A percentile compares a stretch with the other conserved stretches of the same genome.
Evolutionary conservation across 805 yeast genomes (phyloP).

Genomic region (Debaryomyces castellii): DNA sequence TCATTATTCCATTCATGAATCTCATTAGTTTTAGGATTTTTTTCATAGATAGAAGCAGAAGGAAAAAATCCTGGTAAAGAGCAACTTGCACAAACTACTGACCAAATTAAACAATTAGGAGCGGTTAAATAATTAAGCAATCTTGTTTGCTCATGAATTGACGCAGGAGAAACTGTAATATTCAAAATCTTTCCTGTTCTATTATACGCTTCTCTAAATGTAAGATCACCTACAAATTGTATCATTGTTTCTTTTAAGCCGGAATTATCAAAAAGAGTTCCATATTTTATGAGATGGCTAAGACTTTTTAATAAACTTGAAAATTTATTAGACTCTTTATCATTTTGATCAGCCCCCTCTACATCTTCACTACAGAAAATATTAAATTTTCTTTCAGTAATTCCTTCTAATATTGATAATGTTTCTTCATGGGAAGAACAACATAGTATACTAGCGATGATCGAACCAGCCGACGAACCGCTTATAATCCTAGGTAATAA

Average conservation of each 20-base stretch:
- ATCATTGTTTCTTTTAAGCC: conserved; percentile 74
- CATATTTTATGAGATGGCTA: conserved; percentile 68
- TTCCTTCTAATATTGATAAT: conserved; percentile 52
- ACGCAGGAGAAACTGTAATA: conserved; percentile 90
- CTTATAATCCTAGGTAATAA: conserved; percentile 84
- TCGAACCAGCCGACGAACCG: conserved; percentile 96
- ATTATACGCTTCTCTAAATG: conserved; percentile 92
- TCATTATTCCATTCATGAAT: conserved; percentile 79
- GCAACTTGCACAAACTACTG: conserved; percentile 92
- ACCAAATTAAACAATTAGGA: conserved; percentile 80
- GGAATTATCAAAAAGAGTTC: conserved; percentile 83
- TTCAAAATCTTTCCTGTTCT: conserved; percentile 91
- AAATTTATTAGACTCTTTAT: conserved; percentile 38
- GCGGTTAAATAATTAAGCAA: conserved; percentile 77
- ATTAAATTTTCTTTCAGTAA: conserved; percentile 56
- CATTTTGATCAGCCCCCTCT: conserved; percentile 27
- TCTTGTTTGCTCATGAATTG: conserved; percentile 87
- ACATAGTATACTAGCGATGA: conserved; percentile 85
- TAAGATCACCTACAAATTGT: conserved; percentile 79
- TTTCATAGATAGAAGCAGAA: conserved; percentile 81
- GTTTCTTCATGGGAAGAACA: conserved; percentile 76
- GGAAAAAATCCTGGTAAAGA: conserved; percentile 91
- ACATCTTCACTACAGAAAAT: conserved; percentile 54
- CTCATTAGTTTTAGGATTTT: conserved; percentile 69
- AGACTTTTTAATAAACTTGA: conserved; percentile 42